Evolutionary conservation across 2,329 filamentous ascomycete species (phyloP).

Genomic region (Dactylonectria macrodidyma): DNA sequence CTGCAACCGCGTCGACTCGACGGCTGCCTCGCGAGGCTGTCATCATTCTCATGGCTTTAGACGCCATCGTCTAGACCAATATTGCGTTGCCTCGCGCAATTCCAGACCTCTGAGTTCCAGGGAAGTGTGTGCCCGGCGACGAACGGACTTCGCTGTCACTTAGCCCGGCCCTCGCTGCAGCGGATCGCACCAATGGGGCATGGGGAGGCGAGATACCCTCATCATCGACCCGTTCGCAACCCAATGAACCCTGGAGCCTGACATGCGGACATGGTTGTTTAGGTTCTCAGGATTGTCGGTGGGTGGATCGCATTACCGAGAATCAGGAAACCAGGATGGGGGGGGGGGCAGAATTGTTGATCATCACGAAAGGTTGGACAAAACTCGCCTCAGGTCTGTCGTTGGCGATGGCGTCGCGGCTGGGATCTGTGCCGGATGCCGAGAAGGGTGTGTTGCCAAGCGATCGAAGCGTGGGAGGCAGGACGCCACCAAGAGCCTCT

Average conservation of each 20-base stretch:
- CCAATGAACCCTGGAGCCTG: constrained; percentile 22
- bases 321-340: constrained; percentile 23
- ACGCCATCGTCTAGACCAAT: constrained; percentile 40
- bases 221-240: constrained; percentile 11
- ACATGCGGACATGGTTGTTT: constrained; percentile 21
- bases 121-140: neutral
- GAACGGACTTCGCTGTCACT: neutral
- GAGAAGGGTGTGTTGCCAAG: constrained; percentile 45
- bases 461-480: constrained; percentile 29
- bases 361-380: neutral
- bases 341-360: neutral
- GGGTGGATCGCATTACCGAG: constrained; percentile 27
- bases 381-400: neutral
- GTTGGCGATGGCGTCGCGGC: constrained; percentile 1
- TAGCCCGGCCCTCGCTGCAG: constrained; percentile 6
- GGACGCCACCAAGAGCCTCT: constrained; percentile 28
- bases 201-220: neutral
- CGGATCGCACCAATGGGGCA: constrained; percentile 15
- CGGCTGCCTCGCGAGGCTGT: constrained; percentile 23
- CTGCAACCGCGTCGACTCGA: constrained; percentile 5
- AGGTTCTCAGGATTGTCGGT: constrained; percentile 17
- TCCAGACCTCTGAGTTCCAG: neutral
- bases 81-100: constrained; percentile 6
- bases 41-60: constrained; percentile 43
- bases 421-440: constrained; percentile 42